Percentiles rank a stretch among this genome's conserved stretches.
Evolutionary conservation across 2,329 filamentous ascomycete genomes (phyloP).

Genomic region (Paraconiothyrium brasiliense): DNA sequence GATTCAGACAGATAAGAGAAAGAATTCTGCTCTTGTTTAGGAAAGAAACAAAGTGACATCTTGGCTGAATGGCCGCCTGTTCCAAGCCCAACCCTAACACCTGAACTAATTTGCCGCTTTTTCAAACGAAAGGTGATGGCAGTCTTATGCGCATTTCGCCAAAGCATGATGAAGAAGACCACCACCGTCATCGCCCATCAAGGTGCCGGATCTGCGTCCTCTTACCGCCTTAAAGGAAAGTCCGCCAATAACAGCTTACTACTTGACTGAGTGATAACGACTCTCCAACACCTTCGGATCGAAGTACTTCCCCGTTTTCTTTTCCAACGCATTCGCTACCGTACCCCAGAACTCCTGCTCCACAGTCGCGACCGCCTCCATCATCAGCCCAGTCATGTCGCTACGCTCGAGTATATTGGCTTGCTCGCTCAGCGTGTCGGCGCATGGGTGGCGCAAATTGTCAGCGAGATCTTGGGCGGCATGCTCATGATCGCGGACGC

Average conservation of each 20-base stretch:
- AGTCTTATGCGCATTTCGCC: not conserved
- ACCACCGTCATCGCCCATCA: not conserved
- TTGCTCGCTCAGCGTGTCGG: slow-evolving; percentile 11
- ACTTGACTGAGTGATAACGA: slow-evolving; percentile 27
- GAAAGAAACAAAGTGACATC: not conserved
- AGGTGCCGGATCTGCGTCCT: not conserved
- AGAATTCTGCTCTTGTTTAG: not conserved
- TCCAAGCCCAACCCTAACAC: not conserved
- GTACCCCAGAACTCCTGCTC: slow-evolving; percentile 42
- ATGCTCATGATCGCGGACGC: slow-evolving; percentile 31
- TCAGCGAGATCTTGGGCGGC: slow-evolving; percentile 33
- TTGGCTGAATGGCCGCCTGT: not conserved
- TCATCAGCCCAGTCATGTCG: slow-evolving; percentile 35
- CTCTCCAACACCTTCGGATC: slow-evolving; percentile 30
- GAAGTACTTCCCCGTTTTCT: slow-evolving; percentile 33
- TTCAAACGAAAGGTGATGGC: too few species aligned
- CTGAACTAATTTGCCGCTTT: not conserved
- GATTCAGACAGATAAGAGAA: not conserved
- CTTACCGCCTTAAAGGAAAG: not conserved
- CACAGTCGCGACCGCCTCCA: slow-evolving; percentile 40
- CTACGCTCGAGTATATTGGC: slow-evolving; percentile 25
- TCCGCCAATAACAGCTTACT: not conserved
- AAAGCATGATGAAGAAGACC: not conserved
- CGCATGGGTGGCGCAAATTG: slow-evolving; percentile 30
- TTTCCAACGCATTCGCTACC: slow-evolving; percentile 46